Evolutionary conservation across 495 filamentous ascomycete species (phyloP).

Genomic region (Aspergillus sclerotiicarbonarius): DNA sequence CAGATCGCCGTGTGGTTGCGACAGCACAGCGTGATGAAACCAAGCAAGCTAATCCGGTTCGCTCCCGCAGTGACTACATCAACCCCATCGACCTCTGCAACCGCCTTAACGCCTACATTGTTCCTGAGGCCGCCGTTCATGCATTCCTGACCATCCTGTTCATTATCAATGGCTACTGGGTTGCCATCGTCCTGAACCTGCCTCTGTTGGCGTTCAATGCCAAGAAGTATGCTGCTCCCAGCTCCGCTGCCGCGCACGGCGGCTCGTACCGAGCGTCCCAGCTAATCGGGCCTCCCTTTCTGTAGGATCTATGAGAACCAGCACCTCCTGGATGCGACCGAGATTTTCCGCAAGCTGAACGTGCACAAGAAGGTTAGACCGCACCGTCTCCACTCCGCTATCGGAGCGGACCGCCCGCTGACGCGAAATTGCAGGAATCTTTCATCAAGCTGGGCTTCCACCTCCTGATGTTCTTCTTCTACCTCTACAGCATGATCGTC

Average conservation of each 20-base stretch:
- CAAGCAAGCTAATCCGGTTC: conserved; percentile 22
- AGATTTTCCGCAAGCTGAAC: conserved; percentile 99
- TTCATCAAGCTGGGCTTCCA: conserved; percentile 99
- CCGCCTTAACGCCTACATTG: conserved; percentile 98
- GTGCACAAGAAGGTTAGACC: conserved; percentile 91
- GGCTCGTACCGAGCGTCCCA: neutral
- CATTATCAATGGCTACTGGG: conserved; percentile 98
- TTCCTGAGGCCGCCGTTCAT: conserved; percentile 97
- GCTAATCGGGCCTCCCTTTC: conserved; percentile 3
- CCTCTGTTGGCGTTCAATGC: conserved; percentile 90
- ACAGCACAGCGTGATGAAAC: conserved; percentile 11
- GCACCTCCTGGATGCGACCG: conserved; percentile 94
- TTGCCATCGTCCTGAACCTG: conserved; percentile 87
- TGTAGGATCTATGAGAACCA: conserved; percentile 91
- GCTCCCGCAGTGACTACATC: conserved; percentile 83
- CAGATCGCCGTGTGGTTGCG: conserved; percentile 10
- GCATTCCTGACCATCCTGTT: conserved; percentile 92
- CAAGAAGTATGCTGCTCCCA: conserved; percentile 74
- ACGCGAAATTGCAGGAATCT: conserved; percentile 67
- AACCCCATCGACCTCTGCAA: conserved; percentile 99
- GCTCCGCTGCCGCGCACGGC: conserved; percentile 21
- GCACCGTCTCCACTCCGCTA: conserved; percentile 10
- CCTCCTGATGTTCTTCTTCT: conserved; percentile 99
- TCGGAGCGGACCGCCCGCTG: conserved; percentile 6
- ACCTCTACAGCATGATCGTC: conserved; percentile 99